Base-by-base conservation (phyloP, 805 yeast species). In the Teunomyces gatunensis region DNA sequence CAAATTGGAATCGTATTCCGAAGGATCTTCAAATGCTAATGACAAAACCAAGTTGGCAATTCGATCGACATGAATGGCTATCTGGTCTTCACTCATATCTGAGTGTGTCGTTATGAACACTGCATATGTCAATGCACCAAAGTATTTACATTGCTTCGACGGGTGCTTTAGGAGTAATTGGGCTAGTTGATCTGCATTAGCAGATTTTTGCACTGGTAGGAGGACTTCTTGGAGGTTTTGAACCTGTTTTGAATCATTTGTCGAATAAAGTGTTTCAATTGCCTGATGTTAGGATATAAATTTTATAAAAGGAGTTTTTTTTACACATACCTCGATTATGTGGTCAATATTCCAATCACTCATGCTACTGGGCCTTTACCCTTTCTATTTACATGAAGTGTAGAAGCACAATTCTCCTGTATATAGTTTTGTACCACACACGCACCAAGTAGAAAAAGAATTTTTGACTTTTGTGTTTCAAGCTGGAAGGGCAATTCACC, bases 41-140 rank as follows among this genome's bases (percentile, higher is more conserved):
- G 18, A n/a, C 35, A 30, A 30, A 7, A 42, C 32, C 9, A 20
- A 30, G 10, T 15, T 35, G 28, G 7, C 15, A 13, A 32, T n/a
- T 13, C 17, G n/a, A 15, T 42, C 45, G 12, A 46, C 45, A 12
- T 51, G 25, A 10, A 42, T 47, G 12, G 33, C 45, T 28, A 52
- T 44, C 21, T 50, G 48, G 11, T 34, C 44, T 7, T 42, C 27
- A 21, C 23, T 27, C 29, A 32, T 13, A 3, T 33, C 39, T 15
- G 45, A 12, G 37, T 50, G 50, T 15, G 54, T 59, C 49, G 79
- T 80, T 39, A 85, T 63, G 52, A 76, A 71, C 4, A 89, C 94
- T 0, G 89, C 78, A 49, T 80, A 82, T 0, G 96, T 89, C 48
- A 87, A 73, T 0, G 95, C 96, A 0, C 96, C 96, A 57, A 89